Conservation (phyloP, 1,139 yeast species). For the Geotrichum klebahnii region DNA sequence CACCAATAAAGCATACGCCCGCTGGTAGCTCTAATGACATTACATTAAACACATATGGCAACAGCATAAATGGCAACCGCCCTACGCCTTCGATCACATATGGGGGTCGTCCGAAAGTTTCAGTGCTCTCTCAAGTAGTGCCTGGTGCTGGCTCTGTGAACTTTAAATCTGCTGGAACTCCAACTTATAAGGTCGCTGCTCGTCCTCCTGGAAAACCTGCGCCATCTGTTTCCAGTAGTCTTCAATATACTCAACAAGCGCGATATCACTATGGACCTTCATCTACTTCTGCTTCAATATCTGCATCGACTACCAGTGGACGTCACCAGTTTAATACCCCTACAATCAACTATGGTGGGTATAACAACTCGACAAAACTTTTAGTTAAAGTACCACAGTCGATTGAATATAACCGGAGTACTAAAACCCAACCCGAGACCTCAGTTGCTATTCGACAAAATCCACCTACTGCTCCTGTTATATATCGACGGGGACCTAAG, state of each 20-base stretch:
- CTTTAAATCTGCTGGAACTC: not conserved
- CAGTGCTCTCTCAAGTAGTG: constrained; percentile 20
- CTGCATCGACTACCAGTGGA: constrained; percentile 5
- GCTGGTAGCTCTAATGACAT: constrained; percentile 8
- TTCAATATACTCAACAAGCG: constrained; percentile 1
- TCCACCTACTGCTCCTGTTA: constrained; percentile 10
- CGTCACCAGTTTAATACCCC: constrained; percentile 6
- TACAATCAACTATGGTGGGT: constrained; percentile 7
- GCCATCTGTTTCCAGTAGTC: not conserved
- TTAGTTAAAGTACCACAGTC: constrained; percentile 8
- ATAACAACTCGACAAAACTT: constrained; percentile 1
- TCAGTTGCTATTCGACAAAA: constrained; percentile 16
- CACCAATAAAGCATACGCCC: constrained; percentile 2
- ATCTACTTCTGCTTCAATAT: constrained; percentile 15
- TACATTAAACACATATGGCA: not conserved
- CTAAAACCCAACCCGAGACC: not conserved
- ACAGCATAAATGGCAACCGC: not conserved
- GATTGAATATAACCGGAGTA: constrained; percentile 14
- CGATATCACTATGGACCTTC: constrained; percentile 16
- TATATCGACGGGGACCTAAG: constrained; percentile 12
- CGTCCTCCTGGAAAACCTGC: constrained; percentile 11
- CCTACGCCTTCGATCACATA: constrained; percentile 5
- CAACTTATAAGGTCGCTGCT: not conserved
- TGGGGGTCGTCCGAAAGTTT: constrained; percentile 10
- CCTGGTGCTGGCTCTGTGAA: constrained; percentile 9